phyloP scores from a whole-genome alignment of 2,329 filamentous ascomycete species.

The Penicillium sp. region DNA sequence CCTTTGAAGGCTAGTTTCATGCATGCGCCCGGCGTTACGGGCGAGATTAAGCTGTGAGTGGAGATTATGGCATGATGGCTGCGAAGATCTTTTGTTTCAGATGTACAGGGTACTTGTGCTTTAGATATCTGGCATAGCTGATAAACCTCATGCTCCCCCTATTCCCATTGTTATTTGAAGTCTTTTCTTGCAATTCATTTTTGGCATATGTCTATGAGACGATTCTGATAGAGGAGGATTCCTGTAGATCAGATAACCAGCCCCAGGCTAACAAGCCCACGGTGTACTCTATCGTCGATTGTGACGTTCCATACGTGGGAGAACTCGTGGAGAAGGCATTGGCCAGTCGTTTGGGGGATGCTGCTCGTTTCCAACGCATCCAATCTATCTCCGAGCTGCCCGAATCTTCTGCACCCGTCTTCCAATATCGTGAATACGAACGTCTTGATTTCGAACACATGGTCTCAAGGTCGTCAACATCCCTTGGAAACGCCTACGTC shows the following conservation, averaged over 20 bases:
- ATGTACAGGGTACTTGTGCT: conserved; percentile 26
- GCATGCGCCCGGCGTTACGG: conserved; percentile 66
- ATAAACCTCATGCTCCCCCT: conserved; percentile 24
- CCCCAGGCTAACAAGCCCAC: conserved; percentile 46
- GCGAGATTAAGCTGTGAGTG: conserved; percentile 83
- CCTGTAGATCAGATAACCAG: conserved; percentile 37
- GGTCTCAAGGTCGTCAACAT: conserved; percentile 60
- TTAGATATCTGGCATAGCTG: conserved; percentile 29
- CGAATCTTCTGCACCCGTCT: conserved; percentile 50
- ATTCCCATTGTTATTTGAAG: conserved; percentile 11
- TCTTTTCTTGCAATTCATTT: neutral
- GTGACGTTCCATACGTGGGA: conserved; percentile 87
- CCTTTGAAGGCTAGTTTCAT: conserved; percentile 91
- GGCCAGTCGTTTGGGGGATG: conserved; percentile 58
- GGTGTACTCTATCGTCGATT: conserved; percentile 74
- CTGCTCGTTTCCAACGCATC: conserved; percentile 56
- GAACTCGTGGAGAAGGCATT: conserved; percentile 79
- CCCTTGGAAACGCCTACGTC: conserved; percentile 83
- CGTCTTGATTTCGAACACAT: conserved; percentile 79
- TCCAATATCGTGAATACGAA: conserved; percentile 88
- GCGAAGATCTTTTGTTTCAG: conserved; percentile 19
- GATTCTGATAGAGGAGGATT: conserved; percentile 36
- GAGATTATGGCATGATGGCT: conserved; percentile 23
- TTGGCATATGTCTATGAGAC: conserved; percentile 7
- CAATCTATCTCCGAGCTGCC: conserved; percentile 51